A percentile compares a stretch with the other conserved stretches of the same genome.
Conservation (phyloP, 768 basidiomycete species). For the Flagelloscypha sp. region DNA sequence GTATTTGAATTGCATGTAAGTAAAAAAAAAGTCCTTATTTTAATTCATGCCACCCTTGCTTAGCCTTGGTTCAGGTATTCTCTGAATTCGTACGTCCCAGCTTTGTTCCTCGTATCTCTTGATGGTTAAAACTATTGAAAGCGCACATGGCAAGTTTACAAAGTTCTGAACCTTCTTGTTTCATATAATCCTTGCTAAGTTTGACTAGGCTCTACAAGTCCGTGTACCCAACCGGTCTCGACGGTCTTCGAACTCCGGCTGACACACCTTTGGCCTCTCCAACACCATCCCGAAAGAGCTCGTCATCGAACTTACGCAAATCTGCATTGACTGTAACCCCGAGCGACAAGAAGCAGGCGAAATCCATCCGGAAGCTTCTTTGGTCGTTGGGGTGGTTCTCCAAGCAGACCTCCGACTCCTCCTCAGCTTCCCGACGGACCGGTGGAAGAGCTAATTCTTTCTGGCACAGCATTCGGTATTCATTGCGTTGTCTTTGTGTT, state of each 20-base stretch:
- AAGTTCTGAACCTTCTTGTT: slow-evolving; percentile 34
- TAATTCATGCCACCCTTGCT: no score
- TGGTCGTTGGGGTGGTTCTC: slow-evolving; percentile 25
- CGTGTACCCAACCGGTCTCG: slow-evolving; percentile 56
- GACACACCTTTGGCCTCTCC: slow-evolving; percentile 25
- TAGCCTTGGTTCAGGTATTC: slow-evolving; percentile 35
- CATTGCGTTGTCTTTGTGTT: slow-evolving; percentile 12
- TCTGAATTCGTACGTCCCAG: slow-evolving; percentile 29
- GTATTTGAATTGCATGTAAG: slow-evolving; percentile 70
- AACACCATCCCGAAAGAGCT: slow-evolving; percentile 25
- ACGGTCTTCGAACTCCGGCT: slow-evolving; percentile 31
- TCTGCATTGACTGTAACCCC: slow-evolving; percentile 10
- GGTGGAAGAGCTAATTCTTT: slow-evolving; percentile 64
- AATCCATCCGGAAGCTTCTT: slow-evolving; percentile 27
- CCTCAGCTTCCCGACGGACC: slow-evolving; percentile 35
- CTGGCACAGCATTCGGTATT: slow-evolving; percentile 70
- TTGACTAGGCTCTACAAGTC: slow-evolving; percentile 53
- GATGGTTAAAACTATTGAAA: slow-evolving; percentile 16
- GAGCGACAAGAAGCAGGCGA: slow-evolving; percentile 8
- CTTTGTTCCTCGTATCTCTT: background rate
- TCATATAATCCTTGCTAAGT: slow-evolving; percentile 5
- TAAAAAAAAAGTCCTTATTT: no score
- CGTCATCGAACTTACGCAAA: slow-evolving; percentile 18
- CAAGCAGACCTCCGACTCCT: slow-evolving; percentile 12
- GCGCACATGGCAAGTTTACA: slow-evolving; percentile 68